phyloP scores from a whole-genome alignment of 1,284 basidiomycete species.

The Microbotryomycetes sp. region DNA sequence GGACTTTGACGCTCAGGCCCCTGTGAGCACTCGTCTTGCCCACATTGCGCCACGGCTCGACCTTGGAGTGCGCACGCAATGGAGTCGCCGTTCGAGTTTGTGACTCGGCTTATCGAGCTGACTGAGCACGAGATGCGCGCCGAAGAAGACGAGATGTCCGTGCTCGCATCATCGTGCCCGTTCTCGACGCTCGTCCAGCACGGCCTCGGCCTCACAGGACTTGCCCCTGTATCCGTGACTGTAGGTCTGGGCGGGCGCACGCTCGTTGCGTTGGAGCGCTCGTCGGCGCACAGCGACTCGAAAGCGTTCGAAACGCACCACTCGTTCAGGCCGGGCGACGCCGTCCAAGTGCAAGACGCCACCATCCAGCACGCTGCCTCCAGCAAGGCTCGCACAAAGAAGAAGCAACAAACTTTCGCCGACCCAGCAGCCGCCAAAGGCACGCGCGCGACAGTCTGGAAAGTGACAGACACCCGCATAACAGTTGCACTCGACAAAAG shows the following conservation, averaged over 20 bases:
- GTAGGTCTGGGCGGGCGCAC: slow-evolving; percentile 32
- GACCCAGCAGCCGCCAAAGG: background rate
- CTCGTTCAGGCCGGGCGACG: slow-evolving; percentile 30
- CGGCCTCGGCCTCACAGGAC: slow-evolving; percentile 9
- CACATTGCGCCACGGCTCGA: no score
- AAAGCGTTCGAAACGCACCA: slow-evolving; percentile 13
- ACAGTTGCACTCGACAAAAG: background rate
- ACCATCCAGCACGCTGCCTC: background rate
- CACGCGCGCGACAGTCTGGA: background rate
- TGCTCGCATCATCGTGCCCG: slow-evolving; percentile 11
- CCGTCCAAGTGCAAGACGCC: slow-evolving; percentile 1
- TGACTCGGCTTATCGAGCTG: slow-evolving; percentile 10
- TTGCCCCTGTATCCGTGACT: background rate
- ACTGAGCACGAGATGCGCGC: slow-evolving; percentile 5
- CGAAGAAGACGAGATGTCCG: slow-evolving; percentile 5
- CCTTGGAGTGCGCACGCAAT: no score
- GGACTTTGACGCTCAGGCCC: no score
- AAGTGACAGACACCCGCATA: background rate
- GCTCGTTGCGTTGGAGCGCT: slow-evolving; percentile 27
- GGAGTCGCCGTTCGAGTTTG: slow-evolving; percentile 1
- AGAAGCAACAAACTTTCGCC: background rate
- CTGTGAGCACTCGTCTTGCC: no score
- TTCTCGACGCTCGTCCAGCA: background rate
- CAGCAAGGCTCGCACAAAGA: background rate
- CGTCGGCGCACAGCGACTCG: slow-evolving; percentile 5